Evolutionary conservation across 805 yeast genomes (phyloP).

Genomic region (Yarrowia divulgata): DNA sequence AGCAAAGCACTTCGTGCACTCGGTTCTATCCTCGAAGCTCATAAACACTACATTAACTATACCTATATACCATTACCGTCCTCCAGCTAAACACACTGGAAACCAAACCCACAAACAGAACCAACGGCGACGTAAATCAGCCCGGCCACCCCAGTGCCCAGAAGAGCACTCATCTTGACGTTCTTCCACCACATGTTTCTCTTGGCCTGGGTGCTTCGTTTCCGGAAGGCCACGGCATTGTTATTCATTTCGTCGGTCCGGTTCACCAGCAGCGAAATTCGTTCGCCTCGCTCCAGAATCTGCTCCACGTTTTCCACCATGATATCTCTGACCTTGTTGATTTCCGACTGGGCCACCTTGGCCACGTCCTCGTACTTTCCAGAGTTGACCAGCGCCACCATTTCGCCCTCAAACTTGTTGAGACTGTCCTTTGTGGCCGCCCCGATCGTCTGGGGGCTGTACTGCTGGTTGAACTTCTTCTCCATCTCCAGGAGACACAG

Average conservation of each 20-base stretch:
- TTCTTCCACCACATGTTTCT: conserved; percentile 74
- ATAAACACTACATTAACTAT: background rate
- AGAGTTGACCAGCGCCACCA: conserved; percentile 42
- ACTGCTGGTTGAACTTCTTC: conserved; percentile 29
- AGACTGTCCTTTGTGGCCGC: background rate
- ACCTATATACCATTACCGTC: background rate
- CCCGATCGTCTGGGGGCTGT: background rate
- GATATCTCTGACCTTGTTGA: conserved; percentile 68
- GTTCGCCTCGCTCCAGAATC: conserved; percentile 78
- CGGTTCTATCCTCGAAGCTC: background rate
- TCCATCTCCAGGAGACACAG: conserved; percentile 43
- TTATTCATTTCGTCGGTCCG: conserved; percentile 78
- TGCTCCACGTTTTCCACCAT: conserved; percentile 78
- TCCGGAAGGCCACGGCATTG: conserved; percentile 71
- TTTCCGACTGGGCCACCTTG: conserved; percentile 54
- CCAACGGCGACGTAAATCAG: conserved; percentile 12
- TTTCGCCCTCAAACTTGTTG: conserved; percentile 36
- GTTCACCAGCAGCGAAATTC: conserved; percentile 72
- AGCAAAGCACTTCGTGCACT: too few species aligned
- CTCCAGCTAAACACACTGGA: conserved; percentile 22
- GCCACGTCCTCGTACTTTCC: conserved; percentile 44
- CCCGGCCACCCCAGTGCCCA: conserved; percentile 27
- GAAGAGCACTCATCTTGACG: conserved; percentile 43
- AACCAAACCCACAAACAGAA: conserved; percentile 29
- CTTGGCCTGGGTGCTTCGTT: conserved; percentile 67